Conservation (phyloP, 2,329 filamentous ascomycete species). For the Venturiaceae sp. region DNA sequence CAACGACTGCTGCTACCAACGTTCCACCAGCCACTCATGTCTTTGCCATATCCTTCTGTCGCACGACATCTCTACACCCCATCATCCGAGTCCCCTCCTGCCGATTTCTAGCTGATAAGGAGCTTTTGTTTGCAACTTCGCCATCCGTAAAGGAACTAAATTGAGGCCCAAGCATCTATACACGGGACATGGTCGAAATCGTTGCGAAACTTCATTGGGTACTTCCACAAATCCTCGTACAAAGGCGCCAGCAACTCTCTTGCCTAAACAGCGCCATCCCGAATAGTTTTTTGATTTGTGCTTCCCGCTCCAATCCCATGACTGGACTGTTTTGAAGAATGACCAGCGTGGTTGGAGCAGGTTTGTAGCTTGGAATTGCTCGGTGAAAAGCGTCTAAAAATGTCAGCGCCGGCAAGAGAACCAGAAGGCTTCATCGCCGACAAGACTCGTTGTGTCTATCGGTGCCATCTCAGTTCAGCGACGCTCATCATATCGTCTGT, state of each 20-base stretch:
- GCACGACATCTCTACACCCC: too few relatives aligned
- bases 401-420: not conserved
- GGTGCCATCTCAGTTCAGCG: too few relatives aligned
- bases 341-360: not conserved
- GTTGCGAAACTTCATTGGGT: not conserved
- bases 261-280: not conserved
- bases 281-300: not conserved
- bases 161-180: not conserved
- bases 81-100: too few relatives aligned
- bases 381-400: not conserved
- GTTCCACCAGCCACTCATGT: too few relatives aligned
- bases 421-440: not conserved
- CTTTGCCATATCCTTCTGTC: too few relatives aligned
- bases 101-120: too few relatives aligned
- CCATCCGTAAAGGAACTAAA: too few relatives aligned
- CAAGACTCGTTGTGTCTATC: too few relatives aligned
- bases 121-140: not conserved
- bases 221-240: not conserved
- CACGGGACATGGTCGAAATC: not conserved
- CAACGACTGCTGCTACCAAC: too few relatives aligned
- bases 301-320: not conserved
- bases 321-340: too few relatives aligned
- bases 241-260: not conserved
- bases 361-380: not conserved
- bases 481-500: too few relatives aligned